These are phyloP conservation scores for Amphichorda felina DNA, from an alignment of 2,329 filamentous ascomycete genomes.

Conservation along the genomic window DNA sequence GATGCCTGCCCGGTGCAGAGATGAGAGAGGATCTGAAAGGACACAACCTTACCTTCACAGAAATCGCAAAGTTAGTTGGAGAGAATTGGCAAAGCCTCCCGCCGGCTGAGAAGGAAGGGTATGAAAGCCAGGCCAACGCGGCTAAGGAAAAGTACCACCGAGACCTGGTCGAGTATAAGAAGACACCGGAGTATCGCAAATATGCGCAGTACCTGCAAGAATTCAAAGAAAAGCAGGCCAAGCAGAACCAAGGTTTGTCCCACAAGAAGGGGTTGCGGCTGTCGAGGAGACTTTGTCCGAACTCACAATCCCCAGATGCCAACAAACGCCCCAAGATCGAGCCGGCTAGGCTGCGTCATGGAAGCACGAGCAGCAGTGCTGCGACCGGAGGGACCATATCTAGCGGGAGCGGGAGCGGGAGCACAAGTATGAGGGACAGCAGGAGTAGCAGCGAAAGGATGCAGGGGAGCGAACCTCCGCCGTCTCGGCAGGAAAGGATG, in stretches of 20 bases:
- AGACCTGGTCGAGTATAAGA: conserved; percentile 66
- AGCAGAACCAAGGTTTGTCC: conserved; percentile 39
- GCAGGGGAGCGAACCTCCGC: conserved; percentile 34
- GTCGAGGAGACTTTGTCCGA: not conserved
- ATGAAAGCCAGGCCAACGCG: conserved; percentile 57
- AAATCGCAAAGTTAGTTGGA: conserved; percentile 72
- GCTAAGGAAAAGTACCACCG: conserved; percentile 69
- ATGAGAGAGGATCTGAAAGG: conserved; percentile 69
- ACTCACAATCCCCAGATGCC: not conserved
- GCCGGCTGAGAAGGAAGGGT: conserved; percentile 56
- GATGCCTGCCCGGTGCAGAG: conserved; percentile 28
- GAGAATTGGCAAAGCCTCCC: conserved; percentile 70
- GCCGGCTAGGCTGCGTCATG: conserved; percentile 18
- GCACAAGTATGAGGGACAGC: conserved; percentile 23
- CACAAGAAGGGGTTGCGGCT: not conserved
- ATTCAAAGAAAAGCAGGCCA: conserved; percentile 62
- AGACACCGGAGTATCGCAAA: conserved; percentile 55
- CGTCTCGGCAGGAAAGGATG: conserved; percentile 31
- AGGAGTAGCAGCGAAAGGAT: conserved; percentile 32
- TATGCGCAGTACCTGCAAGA: conserved; percentile 65
- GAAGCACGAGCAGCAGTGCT: conserved; percentile 27
- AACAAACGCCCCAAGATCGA: conserved; percentile 37
- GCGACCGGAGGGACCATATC: conserved; percentile 21
- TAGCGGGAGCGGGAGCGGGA: conserved; percentile 30
- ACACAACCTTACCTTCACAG: conserved; percentile 67